Evolutionary conservation across 176 grass and related monocot genomes (phyloP).

Genomic region (Paspalum vaginatum): DNA sequence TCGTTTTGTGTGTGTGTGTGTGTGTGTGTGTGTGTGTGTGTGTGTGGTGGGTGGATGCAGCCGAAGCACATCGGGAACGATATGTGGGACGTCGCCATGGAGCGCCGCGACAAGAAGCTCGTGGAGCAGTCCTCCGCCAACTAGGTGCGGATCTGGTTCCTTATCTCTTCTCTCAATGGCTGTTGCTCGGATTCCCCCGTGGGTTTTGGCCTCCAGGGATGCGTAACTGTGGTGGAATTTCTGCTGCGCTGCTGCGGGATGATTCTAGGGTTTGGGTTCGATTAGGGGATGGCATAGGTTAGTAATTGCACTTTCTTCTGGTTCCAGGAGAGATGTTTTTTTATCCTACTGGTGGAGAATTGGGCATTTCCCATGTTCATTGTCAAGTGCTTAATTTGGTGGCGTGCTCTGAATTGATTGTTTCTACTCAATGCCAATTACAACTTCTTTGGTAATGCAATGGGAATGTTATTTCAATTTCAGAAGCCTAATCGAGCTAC

Average conservation of each 20-base stretch:
- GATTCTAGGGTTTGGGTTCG: constrained; percentile 14
- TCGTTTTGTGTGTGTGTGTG: neutral
- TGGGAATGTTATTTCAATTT: neutral
- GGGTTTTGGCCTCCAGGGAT: neutral
- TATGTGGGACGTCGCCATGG: constrained; percentile 98
- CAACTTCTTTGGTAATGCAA: neutral
- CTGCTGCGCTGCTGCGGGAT: neutral
- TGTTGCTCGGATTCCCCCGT: neutral
- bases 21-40: no score
- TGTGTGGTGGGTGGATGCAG: constrained; percentile 52
- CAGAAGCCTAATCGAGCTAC: neutral
- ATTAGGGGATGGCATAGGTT: neutral
- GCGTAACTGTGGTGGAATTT: neutral
- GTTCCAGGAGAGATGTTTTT: neutral
- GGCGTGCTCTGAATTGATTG: neutral
- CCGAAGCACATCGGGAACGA: constrained; percentile 98
- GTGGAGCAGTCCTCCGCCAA: constrained; percentile 51
- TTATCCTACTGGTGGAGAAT: neutral
- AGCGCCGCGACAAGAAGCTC: constrained; percentile 95
- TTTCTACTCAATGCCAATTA: neutral
- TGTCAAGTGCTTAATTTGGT: neutral
- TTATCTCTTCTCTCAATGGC: neutral
- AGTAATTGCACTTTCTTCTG: neutral
- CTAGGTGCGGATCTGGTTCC: constrained; percentile 51
- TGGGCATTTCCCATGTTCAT: neutral